Base-by-base conservation (phyloP, 345 rosid genomes). In the Pistacia atlantica region DNA sequence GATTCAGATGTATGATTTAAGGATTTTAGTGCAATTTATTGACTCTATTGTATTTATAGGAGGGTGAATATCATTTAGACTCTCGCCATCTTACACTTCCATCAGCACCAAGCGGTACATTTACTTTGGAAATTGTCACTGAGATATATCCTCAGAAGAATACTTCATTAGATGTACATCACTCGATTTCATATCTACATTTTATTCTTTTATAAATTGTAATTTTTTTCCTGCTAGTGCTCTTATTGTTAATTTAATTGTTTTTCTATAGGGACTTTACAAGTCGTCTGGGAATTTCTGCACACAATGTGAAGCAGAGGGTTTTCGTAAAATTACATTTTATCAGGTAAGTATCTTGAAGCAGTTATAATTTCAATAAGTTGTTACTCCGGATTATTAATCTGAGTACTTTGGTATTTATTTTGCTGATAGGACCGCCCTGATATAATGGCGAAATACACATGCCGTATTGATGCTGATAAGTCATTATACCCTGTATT, bases 231-330 rank as follows among this genome's bases (percentile, higher is more conserved):
- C 77, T 61, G 17, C 25, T 56, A 16, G 5, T 57, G 55, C 42
- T 46, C 55, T 78, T 72, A 3, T 55, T 60, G 45, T 56, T 11
- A 63, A 31, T 54, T 76, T 18, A 22, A 2, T 5, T 35, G 48
- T 75, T 33, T 74, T 78, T 57, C 66, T 67, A 28, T 70, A 94
- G 99, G 99, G 97, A 67, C 98, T 97, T 76, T 97, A 94, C 91
- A 90, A 90, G 85, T 89, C 99, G 55, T 92, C 98, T 73, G 93
- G 93, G 75, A 92, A 88, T 81, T 97, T 92, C 84, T 94, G 99
- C 85, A 94, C 99, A 12, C 99, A 96, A 77, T 94, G 99, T 72
- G 98, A 96, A 90, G 98, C 99, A 45, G 99, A 97, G 87, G 98
- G 97, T 74, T 97, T 97, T 82, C 89, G 95, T 22, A 94, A 92